Evolutionary conservation across 2,329 filamentous ascomycete genomes (phyloP), one percentile per base, ranked within the genome.

Genomic region (Sporothrix sp.): DNA sequence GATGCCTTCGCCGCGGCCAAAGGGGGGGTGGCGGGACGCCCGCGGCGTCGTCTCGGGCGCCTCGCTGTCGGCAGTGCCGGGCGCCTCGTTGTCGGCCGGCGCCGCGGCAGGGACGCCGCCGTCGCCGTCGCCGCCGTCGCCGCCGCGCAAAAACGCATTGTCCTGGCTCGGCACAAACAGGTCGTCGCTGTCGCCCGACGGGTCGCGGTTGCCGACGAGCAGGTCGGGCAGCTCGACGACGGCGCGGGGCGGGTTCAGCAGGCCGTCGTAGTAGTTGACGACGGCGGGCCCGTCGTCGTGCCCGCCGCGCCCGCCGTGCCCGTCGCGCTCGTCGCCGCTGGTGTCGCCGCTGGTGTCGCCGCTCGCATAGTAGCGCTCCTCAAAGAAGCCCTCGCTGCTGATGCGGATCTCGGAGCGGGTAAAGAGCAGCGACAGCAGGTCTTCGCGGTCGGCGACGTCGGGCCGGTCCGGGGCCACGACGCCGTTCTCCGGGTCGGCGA

Each of bases 401-500:
- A 33, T 18, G 38, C 38, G 43, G 14, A 45, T 30, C 27, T 37
- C 59, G 49, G 57, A 61, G 37, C 61, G 61, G 27, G 59, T 58
- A 46, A 79, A 78, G 3, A 79, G 60, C 18, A 69, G 51, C 16
- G 52, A 38, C 50, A 58, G 42, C 27, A 56, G 46, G 25, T 57
- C 51, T 30, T 56, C 50, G 35, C 57, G 55, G 50, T 46, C 45
- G 39, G 55, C 58, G 40, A 52, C 57, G 45, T 87, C 84, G 9
- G 74, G 71, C 27, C 71, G 70, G 58, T 82, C 78, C 37, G 78
- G 74, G 49, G 73, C 76, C 38, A 87, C 70, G 4, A 80, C 75
- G 2, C 76, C 72, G 39, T 62, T 62, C 20, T 74, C 73, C 7
- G 76, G 78, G 53, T 84, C 77, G 1, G 74, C 67, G 13, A 90